phyloP scores from a whole-genome alignment of 441 rosid genomes.

The Rhodomyrtus psidioides region DNA sequence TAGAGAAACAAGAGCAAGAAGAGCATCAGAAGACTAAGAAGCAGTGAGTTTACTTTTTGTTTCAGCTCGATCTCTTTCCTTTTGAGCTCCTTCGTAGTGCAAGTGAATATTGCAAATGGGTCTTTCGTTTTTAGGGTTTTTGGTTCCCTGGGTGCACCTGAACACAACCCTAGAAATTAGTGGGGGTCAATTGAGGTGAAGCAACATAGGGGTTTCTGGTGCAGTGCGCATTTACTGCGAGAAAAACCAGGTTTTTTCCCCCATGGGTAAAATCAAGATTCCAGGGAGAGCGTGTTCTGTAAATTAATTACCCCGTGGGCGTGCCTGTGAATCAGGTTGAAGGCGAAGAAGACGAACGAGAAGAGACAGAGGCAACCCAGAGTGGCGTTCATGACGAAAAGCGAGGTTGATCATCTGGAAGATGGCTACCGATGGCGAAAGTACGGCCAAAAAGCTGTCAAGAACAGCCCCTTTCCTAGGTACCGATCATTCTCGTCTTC shows the following conservation, averaged over 20 bases:
- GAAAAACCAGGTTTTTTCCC: not conserved
- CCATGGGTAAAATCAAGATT: not conserved
- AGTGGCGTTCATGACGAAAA: constrained; percentile 67
- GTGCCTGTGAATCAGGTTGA: not conserved
- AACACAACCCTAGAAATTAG: not conserved
- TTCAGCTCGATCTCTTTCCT: not conserved
- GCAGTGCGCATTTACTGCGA: not conserved
- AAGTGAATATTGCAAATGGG: not conserved
- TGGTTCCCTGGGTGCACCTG: not conserved
- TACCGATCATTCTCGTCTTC: not conserved
- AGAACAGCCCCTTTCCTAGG: constrained; percentile 66
- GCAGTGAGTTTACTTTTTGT: constrained; percentile 17
- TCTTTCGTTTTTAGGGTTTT: not conserved
- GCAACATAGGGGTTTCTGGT: not conserved
- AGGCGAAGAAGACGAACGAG: constrained; percentile 42
- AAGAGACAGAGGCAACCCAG: constrained; percentile 55
- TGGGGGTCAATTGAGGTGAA: not conserved
- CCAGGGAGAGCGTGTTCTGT: not conserved
- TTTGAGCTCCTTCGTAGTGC: not conserved
- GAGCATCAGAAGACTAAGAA: constrained; percentile 22
- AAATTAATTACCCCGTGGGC: not conserved
- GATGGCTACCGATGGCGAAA: constrained; percentile 74
- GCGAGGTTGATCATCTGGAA: constrained; percentile 55
- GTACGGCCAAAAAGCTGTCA: constrained; percentile 73
- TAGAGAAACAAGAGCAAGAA: constrained; percentile 2